Evolutionary conservation across 345 rosid species (phyloP).

Genomic region (Salix suchowensis): DNA sequence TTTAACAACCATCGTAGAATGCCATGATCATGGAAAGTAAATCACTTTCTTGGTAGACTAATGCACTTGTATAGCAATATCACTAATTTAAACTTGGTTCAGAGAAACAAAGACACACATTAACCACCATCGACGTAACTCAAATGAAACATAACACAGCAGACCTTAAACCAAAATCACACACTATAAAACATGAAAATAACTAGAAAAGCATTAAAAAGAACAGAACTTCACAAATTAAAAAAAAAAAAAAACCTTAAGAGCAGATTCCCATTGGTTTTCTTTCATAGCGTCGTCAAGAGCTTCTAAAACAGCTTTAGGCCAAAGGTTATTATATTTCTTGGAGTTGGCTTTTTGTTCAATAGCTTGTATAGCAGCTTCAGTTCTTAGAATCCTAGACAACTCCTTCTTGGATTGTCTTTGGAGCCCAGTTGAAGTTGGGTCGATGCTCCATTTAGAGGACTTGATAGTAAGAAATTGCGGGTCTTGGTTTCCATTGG

Average conservation of each 20-base stretch:
- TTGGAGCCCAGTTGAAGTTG: slow-evolving; percentile 29
- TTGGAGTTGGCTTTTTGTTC: slow-evolving; percentile 69
- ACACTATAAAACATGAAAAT: background rate
- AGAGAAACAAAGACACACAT: background rate
- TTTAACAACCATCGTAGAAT: background rate
- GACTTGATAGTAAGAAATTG: slow-evolving; percentile 6
- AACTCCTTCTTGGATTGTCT: slow-evolving; percentile 48
- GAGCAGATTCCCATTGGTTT: slow-evolving; percentile 60
- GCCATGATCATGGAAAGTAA: background rate
- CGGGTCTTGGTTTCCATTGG: background rate
- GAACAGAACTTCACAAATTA: background rate
- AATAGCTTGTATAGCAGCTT: slow-evolving; percentile 57
- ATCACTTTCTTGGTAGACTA: background rate
- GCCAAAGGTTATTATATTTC: slow-evolving; percentile 67
- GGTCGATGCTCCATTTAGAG: slow-evolving; percentile 23
- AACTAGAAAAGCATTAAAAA: background rate
- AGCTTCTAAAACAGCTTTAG: slow-evolving; percentile 83
- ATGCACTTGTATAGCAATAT: background rate
- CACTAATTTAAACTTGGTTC: background rate
- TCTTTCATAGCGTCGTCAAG: slow-evolving; percentile 62
- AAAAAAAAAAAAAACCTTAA: slow-evolving; percentile 40
- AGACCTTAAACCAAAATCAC: background rate
- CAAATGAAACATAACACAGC: background rate
- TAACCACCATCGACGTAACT: background rate
- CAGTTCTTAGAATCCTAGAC: slow-evolving; percentile 61